Conservation (phyloP, 2,329 filamentous ascomycete genomes). For the Chaetomium strumarium region DNA sequence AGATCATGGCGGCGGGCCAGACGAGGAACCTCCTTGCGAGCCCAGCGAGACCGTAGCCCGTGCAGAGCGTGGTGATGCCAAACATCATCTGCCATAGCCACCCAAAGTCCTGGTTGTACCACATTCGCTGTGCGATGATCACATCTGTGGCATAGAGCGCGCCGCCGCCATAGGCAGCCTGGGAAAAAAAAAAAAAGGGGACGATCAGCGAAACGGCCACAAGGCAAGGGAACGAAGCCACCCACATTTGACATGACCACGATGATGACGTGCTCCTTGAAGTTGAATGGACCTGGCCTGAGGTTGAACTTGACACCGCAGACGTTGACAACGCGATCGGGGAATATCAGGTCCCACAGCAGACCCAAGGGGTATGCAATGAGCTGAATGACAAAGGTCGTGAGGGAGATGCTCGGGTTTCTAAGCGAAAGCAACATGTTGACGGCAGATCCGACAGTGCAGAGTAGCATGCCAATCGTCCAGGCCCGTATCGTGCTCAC, state of each 20-base stretch:
- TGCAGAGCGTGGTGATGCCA: slow-evolving; percentile 55
- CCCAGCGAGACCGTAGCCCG: slow-evolving; percentile 59
- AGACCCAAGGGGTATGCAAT: slow-evolving; percentile 54
- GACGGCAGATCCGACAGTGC: slow-evolving; percentile 55
- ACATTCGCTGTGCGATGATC: slow-evolving; percentile 48
- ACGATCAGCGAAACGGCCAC: slow-evolving; percentile 14
- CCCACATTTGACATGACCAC: slow-evolving; percentile 60
- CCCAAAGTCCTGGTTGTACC: slow-evolving; percentile 51
- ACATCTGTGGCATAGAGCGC: slow-evolving; percentile 51
- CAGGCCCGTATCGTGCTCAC: slow-evolving; percentile 60
- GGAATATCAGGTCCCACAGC: slow-evolving; percentile 50
- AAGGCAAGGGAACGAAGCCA: slow-evolving; percentile 1
- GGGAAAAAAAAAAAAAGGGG: not conserved
- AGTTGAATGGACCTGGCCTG: slow-evolving; percentile 53
- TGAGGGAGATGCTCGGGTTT: slow-evolving; percentile 53
- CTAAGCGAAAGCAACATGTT: slow-evolving; percentile 58
- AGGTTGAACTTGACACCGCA: slow-evolving; percentile 51
- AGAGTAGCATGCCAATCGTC: slow-evolving; percentile 55
- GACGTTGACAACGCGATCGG: slow-evolving; percentile 45
- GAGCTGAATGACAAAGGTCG: slow-evolving; percentile 57
- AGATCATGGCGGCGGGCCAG: slow-evolving; percentile 58
- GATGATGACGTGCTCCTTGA: slow-evolving; percentile 57
- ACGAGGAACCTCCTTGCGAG: slow-evolving; percentile 54
- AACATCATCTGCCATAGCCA: slow-evolving; percentile 56
- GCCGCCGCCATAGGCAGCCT: slow-evolving; percentile 54